Evolutionary conservation across 2,329 filamentous ascomycete species (phyloP).

Genomic region (Aspergillus quadricinctus): DNA sequence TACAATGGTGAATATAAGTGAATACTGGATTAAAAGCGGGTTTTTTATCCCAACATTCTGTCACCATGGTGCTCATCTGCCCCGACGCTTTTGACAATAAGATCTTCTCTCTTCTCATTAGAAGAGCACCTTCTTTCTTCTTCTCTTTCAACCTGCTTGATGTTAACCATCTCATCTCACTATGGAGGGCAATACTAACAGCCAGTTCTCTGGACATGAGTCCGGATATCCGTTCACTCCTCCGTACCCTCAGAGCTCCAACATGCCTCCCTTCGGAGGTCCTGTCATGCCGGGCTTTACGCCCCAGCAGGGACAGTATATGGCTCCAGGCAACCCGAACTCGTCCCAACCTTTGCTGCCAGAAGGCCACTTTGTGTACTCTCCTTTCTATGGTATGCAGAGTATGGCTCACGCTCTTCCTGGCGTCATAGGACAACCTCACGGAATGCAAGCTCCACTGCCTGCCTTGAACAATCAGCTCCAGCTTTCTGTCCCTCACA

Average conservation of each 20-base stretch:
- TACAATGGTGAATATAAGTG: neutral
- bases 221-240: neutral
- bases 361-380: neutral
- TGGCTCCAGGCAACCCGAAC: neutral
- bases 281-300: neutral
- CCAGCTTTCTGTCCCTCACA: neutral
- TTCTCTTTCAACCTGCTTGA: neutral
- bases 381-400: neutral
- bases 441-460: neutral
- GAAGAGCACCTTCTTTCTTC: neutral
- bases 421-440: neutral
- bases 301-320: neutral
- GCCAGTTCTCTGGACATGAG: conserved; percentile 1
- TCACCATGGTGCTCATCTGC: neutral
- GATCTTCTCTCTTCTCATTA: neutral
- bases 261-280: neutral
- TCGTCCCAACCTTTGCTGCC: neutral
- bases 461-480: neutral
- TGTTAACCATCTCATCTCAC: neutral
- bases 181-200: neutral
- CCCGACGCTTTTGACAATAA: neutral
- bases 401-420: neutral
- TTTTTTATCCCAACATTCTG: neutral
- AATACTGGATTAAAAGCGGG: neutral
- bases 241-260: neutral